Base-by-base conservation (phyloP, 495 filamentous ascomycete genomes). In the Aspergillus mulundensis region DNA sequence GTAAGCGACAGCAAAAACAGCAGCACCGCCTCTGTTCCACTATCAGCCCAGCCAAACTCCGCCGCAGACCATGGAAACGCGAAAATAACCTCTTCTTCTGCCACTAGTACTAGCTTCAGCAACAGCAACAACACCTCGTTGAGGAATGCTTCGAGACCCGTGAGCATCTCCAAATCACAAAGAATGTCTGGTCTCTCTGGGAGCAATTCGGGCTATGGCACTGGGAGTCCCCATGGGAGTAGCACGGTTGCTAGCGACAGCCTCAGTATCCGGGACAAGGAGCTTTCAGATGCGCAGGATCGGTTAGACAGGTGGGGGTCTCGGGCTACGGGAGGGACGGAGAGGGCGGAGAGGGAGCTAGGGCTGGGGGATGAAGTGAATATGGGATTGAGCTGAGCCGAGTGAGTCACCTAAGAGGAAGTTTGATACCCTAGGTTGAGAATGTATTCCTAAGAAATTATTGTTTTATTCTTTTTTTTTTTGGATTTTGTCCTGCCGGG, bases 281-380 rank as follows among this genome's bases (percentile, higher is more conserved):
- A 82, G 38, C 71, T 81, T 21, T 68, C 77, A 0, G 77, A 83
- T 48, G 74, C 75, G 25, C 77, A 80, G 21, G 73, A 79, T 50
- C 73, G 66, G 18, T 64, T 68, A 49, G 74, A 79, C 63, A 66
- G 60, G 1, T 79, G 76, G 76, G 68, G 65, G 8, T 60, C 70
- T 12, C 60, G 74, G 12, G 75, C 75, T 16, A 56, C 65, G 0
- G 73, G 66, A 15, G 74, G 74, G 0, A 77, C 69, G 5, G 74
- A 76, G 50, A 61, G 77, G 55, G 71, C 70, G 39, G 70, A 76
- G 61, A 49, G 77, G 48, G 68, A 77, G 61, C 62, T 75, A 63
- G 79, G 79, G 5, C 51, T 79, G 30, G 75, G 77, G 14, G 79
- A 82, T 62, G 79, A 82, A 49, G 68, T 78, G 7, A 77, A 77